phyloP scores from a whole-genome alignment of 345 rosid species.

The Corchorus olitorius region DNA sequence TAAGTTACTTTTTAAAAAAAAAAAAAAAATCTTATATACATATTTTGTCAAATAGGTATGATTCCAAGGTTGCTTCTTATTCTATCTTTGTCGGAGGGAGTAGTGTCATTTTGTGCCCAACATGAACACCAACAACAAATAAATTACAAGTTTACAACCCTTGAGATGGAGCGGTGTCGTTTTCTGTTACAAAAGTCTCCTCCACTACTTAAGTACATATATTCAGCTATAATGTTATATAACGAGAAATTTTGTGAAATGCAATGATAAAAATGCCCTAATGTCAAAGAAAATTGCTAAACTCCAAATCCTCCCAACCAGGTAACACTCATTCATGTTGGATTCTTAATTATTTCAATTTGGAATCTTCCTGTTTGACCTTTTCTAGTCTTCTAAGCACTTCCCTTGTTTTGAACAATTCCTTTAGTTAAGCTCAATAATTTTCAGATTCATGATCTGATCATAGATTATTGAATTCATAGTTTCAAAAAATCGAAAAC shows the following conservation, averaged over 20 bases:
- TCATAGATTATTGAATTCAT: no score
- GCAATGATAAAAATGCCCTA: neutral
- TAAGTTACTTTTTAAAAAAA: no score
- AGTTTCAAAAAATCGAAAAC: no score
- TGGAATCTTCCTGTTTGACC: neutral
- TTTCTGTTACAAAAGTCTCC: conserved; percentile 6
- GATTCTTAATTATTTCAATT: neutral
- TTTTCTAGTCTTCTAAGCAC: neutral
- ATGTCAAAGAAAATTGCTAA: neutral
- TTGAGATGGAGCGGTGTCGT: neutral
- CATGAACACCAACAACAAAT: neutral
- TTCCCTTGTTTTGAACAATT: no score
- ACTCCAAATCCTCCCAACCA: neutral
- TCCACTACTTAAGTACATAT: neutral
- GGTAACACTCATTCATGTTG: neutral
- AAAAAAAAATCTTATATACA: no score
- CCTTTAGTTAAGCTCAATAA: no score
- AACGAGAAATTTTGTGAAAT: neutral
- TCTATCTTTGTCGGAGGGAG: conserved; percentile 13
- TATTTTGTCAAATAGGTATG: neutral
- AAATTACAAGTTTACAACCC: neutral
- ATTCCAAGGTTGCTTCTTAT: conserved; percentile 10
- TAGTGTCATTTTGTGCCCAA: conserved; percentile 7
- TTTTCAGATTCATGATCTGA: no score
- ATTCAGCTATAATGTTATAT: neutral